Conservation (phyloP, 306 rosid species). For the Vigna hirtella region DNA sequence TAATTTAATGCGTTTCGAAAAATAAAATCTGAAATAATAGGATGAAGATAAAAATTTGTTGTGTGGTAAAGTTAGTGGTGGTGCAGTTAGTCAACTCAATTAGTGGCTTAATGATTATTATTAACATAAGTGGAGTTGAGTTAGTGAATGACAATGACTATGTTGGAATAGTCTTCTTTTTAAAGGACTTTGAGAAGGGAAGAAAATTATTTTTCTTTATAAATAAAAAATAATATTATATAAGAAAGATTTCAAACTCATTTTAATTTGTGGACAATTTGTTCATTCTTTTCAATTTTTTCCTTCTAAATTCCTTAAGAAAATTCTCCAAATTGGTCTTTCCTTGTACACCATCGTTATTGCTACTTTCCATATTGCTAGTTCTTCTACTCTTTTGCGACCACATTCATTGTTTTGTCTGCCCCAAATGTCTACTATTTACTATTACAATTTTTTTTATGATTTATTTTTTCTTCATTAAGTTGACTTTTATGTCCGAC, state of each 20-base stretch:
- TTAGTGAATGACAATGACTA: constrained; percentile 25
- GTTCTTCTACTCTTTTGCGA: background rate
- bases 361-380: background rate
- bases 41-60: background rate
- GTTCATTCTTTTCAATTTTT: no score
- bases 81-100: constrained; percentile 25
- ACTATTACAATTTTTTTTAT: background rate
- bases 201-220: no score
- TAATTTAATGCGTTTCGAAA: no score
- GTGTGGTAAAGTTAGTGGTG: constrained; percentile 40
- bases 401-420: background rate
- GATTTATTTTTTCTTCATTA: background rate
- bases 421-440: background rate
- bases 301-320: no score
- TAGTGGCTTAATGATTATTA: constrained; percentile 23
- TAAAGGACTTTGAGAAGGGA: no score
- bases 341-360: background rate
- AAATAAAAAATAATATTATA: no score
- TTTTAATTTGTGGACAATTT: no score
- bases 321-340: no score
- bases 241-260: no score
- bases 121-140: background rate
- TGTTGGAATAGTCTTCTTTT: no score
- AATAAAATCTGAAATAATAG: no score
- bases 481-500: background rate